Evolutionary conservation across 2,329 filamentous ascomycete species (phyloP), one percentile per base, ranked within the genome.

Genomic region (Monilinia vaccinii-corymbosi): DNA sequence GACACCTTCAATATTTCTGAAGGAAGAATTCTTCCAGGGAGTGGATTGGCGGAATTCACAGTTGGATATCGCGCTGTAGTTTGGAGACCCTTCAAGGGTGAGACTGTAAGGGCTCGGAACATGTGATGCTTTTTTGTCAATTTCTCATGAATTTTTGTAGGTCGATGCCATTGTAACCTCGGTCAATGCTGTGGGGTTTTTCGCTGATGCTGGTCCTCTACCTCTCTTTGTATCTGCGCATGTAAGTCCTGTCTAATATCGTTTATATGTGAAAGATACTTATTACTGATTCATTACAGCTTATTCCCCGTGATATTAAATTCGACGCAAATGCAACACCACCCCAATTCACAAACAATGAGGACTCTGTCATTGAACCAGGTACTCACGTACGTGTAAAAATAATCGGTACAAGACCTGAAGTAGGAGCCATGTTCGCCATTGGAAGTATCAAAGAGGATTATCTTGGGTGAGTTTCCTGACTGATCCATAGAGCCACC

Each of bases 31-130:
- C 82, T 97, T 60, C 93, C 94, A 3, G 90, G 93, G 10, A 96
- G 88, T 63, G 94, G 92, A 11, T 81, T 95, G 67, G 93, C 94
- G 23, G 91, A 97, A 75, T 99, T 97, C 73, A 96, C 89, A 0
- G 91, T 99, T 51, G 86, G 89, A 69, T 99, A 97, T 73, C 89
- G 92, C 63, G 94, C 94, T 57, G 93, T 99, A 62, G 91, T 99
- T 61, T 99, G 93, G 93, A 85, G 93, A 71, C 94, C 94, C 13
- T 99, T 97, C 80, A 93, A 94, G 76, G 93, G 94, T 71, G 94
- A 99, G 81, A 96, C 94, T 74, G 94, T 96, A 84, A 76, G 87
- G 56, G 47, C 44, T 44, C 31, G 25, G 47, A 36, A 25, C 10
- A 56, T 48, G 25, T 50, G 10, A 25, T 25, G 13, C 2, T 60